A percentile compares a stretch with the other conserved stretches of the same genome.
These are phyloP conservation scores for Selaginella tamariscina DNA, from an alignment of 75 land plant genomes.

Conservation along the genomic window DNA sequence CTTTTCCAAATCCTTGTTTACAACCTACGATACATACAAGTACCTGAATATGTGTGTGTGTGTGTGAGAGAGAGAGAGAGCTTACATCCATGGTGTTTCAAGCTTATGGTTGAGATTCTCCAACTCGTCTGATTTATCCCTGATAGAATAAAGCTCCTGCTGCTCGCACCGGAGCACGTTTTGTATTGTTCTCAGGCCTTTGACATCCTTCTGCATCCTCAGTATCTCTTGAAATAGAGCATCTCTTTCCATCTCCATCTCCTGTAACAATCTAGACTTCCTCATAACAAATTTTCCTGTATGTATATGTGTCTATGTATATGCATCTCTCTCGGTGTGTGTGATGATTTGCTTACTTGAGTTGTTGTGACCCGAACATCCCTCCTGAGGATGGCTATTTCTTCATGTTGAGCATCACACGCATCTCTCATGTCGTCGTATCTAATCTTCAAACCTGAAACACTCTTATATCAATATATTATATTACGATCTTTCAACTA, in stretches of 20 bases:
- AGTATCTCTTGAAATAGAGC: not conserved
- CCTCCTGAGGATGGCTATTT: not conserved
- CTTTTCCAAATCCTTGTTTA: not conserved
- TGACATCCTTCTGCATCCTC: not conserved
- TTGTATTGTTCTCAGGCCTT: not conserved
- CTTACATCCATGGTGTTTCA: not conserved
- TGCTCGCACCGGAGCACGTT: not conserved
- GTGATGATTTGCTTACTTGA: not conserved
- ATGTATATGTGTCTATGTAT: too few species aligned
- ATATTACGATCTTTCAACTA: not conserved
- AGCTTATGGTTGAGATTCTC: not conserved
- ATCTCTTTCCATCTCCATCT: not conserved
- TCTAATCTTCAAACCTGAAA: not conserved
- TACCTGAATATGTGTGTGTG: too few species aligned
- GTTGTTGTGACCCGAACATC: not conserved
- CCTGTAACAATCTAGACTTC: not conserved
- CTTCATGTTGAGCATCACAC: not conserved
- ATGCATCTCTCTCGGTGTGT: too few species aligned
- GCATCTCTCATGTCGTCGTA: not conserved
- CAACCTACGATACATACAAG: not conserved
- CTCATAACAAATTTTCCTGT: not conserved
- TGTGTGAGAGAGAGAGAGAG: too few species aligned
- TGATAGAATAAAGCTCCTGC: not conserved
- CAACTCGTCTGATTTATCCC: not conserved
- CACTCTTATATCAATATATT: not conserved